Conservation (phyloP, 2,329 filamentous ascomycete species). For the Ambrosiella cleistominuta region DNA sequence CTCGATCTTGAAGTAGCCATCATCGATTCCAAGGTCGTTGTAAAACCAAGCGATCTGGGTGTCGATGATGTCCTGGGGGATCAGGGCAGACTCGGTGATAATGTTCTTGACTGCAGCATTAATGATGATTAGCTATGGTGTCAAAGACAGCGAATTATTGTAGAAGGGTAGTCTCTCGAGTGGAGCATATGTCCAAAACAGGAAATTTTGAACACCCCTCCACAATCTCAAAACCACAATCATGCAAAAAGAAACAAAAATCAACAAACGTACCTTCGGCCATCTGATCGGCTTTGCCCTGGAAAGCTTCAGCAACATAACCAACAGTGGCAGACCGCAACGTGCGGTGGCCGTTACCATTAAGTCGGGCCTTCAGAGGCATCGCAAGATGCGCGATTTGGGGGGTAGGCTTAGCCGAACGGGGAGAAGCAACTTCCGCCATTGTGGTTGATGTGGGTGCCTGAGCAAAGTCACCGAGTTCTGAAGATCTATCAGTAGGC, state of each 20-base stretch:
- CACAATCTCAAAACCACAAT: background rate
- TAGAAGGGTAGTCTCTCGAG: background rate
- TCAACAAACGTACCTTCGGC: slow-evolving; percentile 40
- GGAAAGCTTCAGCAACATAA: slow-evolving; percentile 87
- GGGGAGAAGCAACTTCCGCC: slow-evolving; percentile 11
- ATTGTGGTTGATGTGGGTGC: slow-evolving; percentile 14
- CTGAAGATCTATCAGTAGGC: slow-evolving; percentile 26
- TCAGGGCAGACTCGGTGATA: slow-evolving; percentile 65
- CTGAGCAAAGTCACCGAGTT: slow-evolving; percentile 26
- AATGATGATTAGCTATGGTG: background rate
- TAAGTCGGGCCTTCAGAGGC: slow-evolving; percentile 34
- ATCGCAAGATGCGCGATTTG: slow-evolving; percentile 74
- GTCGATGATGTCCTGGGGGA: slow-evolving; percentile 67
- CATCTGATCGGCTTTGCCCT: slow-evolving; percentile 86
- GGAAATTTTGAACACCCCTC: background rate
- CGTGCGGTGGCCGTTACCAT: slow-evolving; percentile 50
- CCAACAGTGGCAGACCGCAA: slow-evolving; percentile 80
- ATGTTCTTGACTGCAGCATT: slow-evolving; percentile 52
- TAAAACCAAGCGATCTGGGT: slow-evolving; percentile 93
- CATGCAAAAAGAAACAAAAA: background rate
- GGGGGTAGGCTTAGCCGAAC: slow-evolving; percentile 43
- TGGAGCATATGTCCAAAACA: background rate
- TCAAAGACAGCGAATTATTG: background rate
- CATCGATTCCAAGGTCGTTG: slow-evolving; percentile 90
- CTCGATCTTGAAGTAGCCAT: slow-evolving; percentile 95